Conservation (phyloP, 306 rosid genomes). For the Sphenostylis stenocarpa region DNA sequence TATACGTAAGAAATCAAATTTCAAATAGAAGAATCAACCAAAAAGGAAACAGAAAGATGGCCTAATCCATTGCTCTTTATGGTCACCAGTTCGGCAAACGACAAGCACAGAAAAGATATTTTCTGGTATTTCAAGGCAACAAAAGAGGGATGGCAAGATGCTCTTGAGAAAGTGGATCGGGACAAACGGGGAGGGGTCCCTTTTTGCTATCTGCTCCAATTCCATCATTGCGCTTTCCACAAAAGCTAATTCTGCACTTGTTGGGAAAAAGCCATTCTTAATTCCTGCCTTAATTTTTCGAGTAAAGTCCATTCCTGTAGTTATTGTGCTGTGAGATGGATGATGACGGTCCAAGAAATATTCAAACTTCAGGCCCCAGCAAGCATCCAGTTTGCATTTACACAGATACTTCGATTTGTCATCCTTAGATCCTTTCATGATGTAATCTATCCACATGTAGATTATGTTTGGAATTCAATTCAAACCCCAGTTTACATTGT, state of each 20-base stretch:
- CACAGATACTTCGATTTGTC: neutral
- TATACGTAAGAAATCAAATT: neutral
- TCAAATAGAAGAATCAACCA: neutral
- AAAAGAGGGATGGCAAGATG: neutral
- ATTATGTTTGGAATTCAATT: neutral
- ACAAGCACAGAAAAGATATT: conserved; percentile 9
- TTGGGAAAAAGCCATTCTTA: neutral
- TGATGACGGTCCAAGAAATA: too few species aligned
- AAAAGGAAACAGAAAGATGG: neutral
- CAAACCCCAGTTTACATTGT: neutral
- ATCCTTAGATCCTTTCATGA: neutral
- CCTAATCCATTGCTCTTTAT: neutral
- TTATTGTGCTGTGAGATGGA: too few species aligned
- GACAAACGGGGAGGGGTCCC: neutral
- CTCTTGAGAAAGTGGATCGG: neutral
- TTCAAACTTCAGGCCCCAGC: neutral
- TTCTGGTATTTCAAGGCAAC: neutral
- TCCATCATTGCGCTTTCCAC: neutral
- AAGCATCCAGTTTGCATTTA: neutral
- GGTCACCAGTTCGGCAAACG: neutral
- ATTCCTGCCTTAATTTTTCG: neutral
- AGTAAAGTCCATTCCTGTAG: neutral
- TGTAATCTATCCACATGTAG: neutral
- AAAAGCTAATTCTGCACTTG: neutral
- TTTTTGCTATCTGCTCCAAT: neutral